Base-by-base conservation (phyloP, 2,329 filamentous ascomycete genomes). In the Ciborinia camelliae region DNA sequence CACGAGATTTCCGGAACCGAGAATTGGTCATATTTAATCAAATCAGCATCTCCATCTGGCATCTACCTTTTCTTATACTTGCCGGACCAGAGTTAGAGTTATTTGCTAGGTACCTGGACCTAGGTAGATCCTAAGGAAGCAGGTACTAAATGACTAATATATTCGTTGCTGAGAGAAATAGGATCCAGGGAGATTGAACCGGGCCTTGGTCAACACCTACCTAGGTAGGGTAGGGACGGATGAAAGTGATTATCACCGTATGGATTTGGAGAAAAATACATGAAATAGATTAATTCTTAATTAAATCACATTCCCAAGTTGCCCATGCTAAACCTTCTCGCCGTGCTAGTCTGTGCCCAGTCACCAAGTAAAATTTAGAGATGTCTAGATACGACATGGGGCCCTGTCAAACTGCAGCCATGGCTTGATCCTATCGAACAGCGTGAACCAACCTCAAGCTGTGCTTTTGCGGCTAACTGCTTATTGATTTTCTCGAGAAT, bases 361-460 rank as follows among this genome's bases (percentile, higher is more conserved):
- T 41, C 47, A 45, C 30, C 23, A 30, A 47, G 15, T 63, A 43
- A 55, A 35, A 63, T 63, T 63, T 63, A 55, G 60, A 51, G 39
- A 55, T 45, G 41, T 63, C 61, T 37, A 55, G 32, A 55, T 35
- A 37, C 15, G 51, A 54, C 39, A 54, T 55, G 61, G 51, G 52
- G 39, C 41, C 61, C 41, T 63, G 61, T 63, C 61, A 39, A 63
- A 28, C 51, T 39, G 51, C 41, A 57, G 61, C 30, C 48, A 37
- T 39, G 47, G 57, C 45, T 15, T 41, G 57, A 18, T 58, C 39
- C 39, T 43, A 23, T 43, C 23, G 9, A 43, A 30, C 57, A 32
- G 57, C 30, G 45, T 60, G 30, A 60, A 60, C 20, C 45, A 54
- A 35, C 35, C 51, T 63, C 51, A 63, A 48, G 51, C 52, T 37